Percentiles rank a stretch among this genome's conserved stretches.
phyloP scores from a whole-genome alignment of 2,329 filamentous ascomycete species.

The Dactylellina drechsleri region DNA sequence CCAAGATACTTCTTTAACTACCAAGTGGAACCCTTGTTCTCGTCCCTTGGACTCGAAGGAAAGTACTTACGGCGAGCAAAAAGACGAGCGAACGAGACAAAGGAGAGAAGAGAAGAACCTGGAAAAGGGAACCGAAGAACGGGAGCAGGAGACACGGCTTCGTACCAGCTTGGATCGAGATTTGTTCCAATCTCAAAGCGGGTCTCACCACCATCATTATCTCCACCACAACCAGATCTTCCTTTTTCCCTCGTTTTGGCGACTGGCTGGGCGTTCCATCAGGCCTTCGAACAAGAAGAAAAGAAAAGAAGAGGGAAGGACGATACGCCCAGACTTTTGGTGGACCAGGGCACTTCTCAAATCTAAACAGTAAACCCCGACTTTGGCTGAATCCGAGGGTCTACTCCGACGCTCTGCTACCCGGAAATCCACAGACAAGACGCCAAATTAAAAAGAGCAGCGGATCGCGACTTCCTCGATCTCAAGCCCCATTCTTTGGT shows the following conservation, averaged over 20 bases:
- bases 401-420: constrained; percentile 26
- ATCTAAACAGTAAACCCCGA: constrained; percentile 11
- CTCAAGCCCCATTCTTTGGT: constrained; percentile 14
- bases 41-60: too few relatives aligned
- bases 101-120: neutral
- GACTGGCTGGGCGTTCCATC: constrained; percentile 1
- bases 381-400: constrained; percentile 32
- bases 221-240: neutral
- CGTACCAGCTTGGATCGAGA: neutral
- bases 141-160: neutral
- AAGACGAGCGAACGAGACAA: constrained; percentile 1
- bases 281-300: constrained; percentile 2
- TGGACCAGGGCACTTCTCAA: too few relatives aligned
- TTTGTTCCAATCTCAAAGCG: neutral
- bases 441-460: constrained; percentile 14
- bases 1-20: too few relatives aligned
- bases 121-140: neutral
- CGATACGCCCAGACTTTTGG: neutral
- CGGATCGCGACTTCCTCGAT: constrained; percentile 35
- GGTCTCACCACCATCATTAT: constrained; percentile 1
- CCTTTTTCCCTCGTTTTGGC: constrained; percentile 4
- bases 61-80: neutral
- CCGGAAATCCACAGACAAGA: constrained; percentile 33
- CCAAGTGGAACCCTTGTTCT: too few relatives aligned
- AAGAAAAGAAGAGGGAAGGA: neutral